These are phyloP conservation scores for Heterobasidion parviporum DNA, from an alignment of 1,284 basidiomycete genomes.

Conservation along the genomic window DNA sequence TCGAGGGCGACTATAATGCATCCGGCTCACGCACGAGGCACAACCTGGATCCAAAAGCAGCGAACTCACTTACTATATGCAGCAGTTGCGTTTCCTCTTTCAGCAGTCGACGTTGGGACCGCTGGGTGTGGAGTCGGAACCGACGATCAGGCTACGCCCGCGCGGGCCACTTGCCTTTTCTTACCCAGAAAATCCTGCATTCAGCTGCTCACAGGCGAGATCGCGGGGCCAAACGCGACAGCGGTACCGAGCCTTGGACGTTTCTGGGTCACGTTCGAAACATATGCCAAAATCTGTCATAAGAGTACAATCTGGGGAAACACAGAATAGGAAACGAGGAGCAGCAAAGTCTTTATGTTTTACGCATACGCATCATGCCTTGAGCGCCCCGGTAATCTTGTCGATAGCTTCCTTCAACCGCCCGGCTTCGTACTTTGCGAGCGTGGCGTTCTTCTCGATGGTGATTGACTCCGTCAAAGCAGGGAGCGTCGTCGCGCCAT, in stretches of 20 bases:
- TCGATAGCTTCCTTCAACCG: conserved; percentile 53
- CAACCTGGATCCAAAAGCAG: not conserved
- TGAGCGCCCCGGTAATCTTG: conserved; percentile 6
- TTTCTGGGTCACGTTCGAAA: too few species aligned
- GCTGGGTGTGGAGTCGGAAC: not conserved
- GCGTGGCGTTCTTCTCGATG: conserved; percentile 53
- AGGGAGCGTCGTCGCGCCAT: conserved; percentile 83
- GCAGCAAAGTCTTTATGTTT: not conserved
- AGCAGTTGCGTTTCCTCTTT: conserved; percentile 1
- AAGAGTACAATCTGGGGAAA: not conserved
- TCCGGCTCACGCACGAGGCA: too few species aligned
- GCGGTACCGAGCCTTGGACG: too few species aligned
- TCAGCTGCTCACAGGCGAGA: too few species aligned
- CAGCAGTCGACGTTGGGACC: not conserved
- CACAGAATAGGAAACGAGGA: not conserved
- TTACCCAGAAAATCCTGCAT: too few species aligned
- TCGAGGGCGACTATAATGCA: too few species aligned
- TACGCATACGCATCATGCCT: conserved; percentile 5
- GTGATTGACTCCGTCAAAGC: conserved; percentile 76
- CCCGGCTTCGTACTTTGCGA: conserved; percentile 58
- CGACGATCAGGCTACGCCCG: too few species aligned
- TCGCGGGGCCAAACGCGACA: too few species aligned
- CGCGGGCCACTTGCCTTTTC: too few species aligned
- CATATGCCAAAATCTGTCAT: too few species aligned
- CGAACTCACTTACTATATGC: not conserved